Evolutionary conservation across 768 basidiomycete species (phyloP).

Genomic region (Hygrocybe coccinea): DNA sequence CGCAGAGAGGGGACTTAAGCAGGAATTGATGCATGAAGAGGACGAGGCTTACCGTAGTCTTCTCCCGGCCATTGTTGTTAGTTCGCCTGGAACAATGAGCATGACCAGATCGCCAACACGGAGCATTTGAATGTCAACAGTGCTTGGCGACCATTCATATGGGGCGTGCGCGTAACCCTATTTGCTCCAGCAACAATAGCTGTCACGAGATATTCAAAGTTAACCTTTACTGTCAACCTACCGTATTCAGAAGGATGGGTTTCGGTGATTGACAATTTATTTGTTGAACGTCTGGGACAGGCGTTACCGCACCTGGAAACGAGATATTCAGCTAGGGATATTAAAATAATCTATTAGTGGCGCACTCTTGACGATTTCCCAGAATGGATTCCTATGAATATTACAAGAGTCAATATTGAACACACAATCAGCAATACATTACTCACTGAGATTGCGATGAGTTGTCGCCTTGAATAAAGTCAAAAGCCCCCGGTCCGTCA

Average conservation of each 20-base stretch:
- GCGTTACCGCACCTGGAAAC: conserved; percentile 53
- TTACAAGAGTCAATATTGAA: conserved; percentile 11
- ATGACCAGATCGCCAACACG: conserved; percentile 72
- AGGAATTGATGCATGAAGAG: background rate
- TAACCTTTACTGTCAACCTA: conserved; percentile 22
- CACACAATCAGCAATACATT: background rate
- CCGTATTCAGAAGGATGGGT: conserved; percentile 72
- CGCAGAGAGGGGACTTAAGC: no score
- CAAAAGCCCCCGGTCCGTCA: conserved; percentile 78
- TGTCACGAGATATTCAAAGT: conserved; percentile 10
- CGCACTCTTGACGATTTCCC: conserved; percentile 72
- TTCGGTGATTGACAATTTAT: conserved; percentile 70
- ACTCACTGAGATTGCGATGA: conserved; percentile 49
- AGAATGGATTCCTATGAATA: conserved; percentile 62
- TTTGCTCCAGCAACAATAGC: background rate
- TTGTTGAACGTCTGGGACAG: conserved; percentile 56
- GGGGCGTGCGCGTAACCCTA: conserved; percentile 63
- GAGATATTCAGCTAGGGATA: conserved; percentile 8
- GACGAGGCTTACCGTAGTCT: conserved; percentile 53
- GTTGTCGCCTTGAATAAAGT: conserved; percentile 73
- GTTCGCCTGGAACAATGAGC: conserved; percentile 69
- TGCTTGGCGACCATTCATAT: conserved; percentile 71
- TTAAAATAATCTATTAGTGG: conserved; percentile 1
- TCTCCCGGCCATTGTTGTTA: conserved; percentile 80
- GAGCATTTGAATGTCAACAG: conserved; percentile 72